Percentiles rank a stretch among this genome's conserved stretches.
Conservation (phyloP, 768 basidiomycete species). For the Tubosaeta sp. region DNA sequence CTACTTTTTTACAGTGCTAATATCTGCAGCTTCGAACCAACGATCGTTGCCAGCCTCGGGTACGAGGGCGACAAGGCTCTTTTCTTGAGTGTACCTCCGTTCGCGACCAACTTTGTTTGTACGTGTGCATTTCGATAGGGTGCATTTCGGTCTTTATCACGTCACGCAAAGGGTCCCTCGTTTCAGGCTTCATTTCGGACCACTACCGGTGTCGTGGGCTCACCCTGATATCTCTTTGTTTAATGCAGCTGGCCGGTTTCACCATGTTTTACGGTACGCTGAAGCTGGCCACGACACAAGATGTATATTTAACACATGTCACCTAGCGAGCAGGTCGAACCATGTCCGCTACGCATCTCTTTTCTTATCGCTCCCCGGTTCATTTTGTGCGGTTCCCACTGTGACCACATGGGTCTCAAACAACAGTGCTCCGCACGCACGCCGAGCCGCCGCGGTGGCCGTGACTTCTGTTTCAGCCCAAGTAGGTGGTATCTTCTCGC, state of each 20-base stretch:
- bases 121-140: slow-evolving; percentile 10
- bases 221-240: slow-evolving; percentile 39
- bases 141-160: not conserved
- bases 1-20: slow-evolving; percentile 26
- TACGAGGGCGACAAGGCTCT: slow-evolving; percentile 51
- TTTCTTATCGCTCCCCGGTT: slow-evolving; percentile 51
- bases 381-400: slow-evolving; percentile 47
- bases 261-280: slow-evolving; percentile 48
- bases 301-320: not conserved
- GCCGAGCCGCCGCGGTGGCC: slow-evolving; percentile 56
- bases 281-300: not conserved
- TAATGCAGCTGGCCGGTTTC: slow-evolving; percentile 48
- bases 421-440: slow-evolving; percentile 52
- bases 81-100: slow-evolving; percentile 59
- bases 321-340: slow-evolving; percentile 8
- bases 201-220: slow-evolving; percentile 48
- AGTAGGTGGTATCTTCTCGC: slow-evolving; percentile 54
- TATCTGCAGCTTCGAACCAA: slow-evolving; percentile 62
- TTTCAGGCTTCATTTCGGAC: slow-evolving; percentile 49
- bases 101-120: slow-evolving; percentile 44
- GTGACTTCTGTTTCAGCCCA: slow-evolving; percentile 52
- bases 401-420: slow-evolving; percentile 58
- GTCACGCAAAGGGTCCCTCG: slow-evolving; percentile 26
- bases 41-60: slow-evolving; percentile 62
- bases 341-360: slow-evolving; percentile 51